These are phyloP conservation scores for Colletotrichum chlorophyti DNA, from an alignment of 2,329 filamentous ascomycete species.

Conservation along the genomic window DNA sequence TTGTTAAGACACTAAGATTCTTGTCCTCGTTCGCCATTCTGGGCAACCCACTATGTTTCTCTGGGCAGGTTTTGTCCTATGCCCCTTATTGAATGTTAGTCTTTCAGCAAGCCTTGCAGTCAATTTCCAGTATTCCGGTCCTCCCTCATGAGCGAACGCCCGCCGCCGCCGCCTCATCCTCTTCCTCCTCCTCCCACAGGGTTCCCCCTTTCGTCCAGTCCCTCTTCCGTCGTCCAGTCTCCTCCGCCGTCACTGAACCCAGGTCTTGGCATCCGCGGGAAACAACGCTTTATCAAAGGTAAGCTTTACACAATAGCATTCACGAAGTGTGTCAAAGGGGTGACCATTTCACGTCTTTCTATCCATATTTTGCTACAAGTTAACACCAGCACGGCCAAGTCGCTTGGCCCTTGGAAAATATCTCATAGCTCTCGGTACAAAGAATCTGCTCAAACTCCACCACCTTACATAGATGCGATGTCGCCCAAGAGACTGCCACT, in stretches of 20 bases:
- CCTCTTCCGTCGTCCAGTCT: not conserved
- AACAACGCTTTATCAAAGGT: not conserved
- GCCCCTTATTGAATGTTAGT: not conserved
- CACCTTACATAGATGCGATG: not conserved
- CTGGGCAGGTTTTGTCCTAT: constrained; percentile 11
- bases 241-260: not conserved
- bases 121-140: not conserved
- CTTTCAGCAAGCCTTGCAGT: not conserved
- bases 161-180: not conserved
- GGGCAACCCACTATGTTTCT: constrained; percentile 10
- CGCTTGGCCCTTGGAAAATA: too few species aligned
- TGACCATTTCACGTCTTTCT: too few species aligned
- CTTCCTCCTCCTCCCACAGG: too few species aligned
- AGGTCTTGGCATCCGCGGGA: constrained; percentile 9
- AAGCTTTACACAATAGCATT: not conserved
- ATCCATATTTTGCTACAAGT: too few species aligned
- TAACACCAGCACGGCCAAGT: not conserved
- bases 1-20: constrained; percentile 14
- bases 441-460: not conserved
- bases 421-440: too few species aligned
- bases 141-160: not conserved
- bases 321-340: not conserved
- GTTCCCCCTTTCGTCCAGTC: not conserved
- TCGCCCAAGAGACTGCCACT: not conserved
- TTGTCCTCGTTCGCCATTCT: constrained; percentile 12